These are phyloP conservation scores for Sclerotinia trifoliorum DNA, from an alignment of 2,329 filamentous ascomycete genomes.

Conservation along the genomic window DNA sequence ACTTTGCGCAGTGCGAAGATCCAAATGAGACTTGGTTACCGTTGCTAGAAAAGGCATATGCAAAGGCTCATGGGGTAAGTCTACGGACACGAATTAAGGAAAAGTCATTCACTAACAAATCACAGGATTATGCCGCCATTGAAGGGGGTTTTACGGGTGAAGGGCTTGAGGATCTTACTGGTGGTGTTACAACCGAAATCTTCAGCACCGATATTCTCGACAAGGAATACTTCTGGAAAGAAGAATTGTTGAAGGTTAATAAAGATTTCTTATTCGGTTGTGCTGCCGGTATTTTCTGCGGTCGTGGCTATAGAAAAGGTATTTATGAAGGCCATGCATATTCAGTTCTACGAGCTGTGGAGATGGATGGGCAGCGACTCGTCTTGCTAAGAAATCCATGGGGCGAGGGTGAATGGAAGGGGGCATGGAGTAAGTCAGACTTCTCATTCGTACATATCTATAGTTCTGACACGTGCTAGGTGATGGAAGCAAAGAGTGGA, in stretches of 20 bases:
- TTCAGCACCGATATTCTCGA: conserved; percentile 71
- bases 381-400: conserved; percentile 56
- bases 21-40: conserved; percentile 82
- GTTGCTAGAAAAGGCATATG: conserved; percentile 78
- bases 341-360: conserved; percentile 55
- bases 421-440: conserved; percentile 46
- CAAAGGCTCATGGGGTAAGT: conserved; percentile 67
- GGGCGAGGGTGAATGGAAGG: conserved; percentile 60
- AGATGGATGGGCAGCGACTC: conserved; percentile 53
- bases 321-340: conserved; percentile 59
- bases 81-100: background rate
- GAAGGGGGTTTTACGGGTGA: conserved; percentile 66
- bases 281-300: conserved; percentile 45
- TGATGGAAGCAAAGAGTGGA: conserved; percentile 63
- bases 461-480: conserved; percentile 18
- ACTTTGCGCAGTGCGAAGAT: conserved; percentile 73
- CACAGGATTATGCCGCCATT: conserved; percentile 66
- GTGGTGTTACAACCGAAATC: conserved; percentile 68
- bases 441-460: background rate
- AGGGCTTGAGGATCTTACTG: conserved; percentile 59
- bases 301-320: conserved; percentile 48
- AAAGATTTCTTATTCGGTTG: conserved; percentile 75
- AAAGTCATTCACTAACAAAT: conserved; percentile 10
- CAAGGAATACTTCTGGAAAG: conserved; percentile 78
- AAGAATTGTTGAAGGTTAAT: conserved; percentile 78